Evolutionary conservation across 805 yeast species (phyloP).

Genomic region (Cyberlindnera euphorbiae): DNA sequence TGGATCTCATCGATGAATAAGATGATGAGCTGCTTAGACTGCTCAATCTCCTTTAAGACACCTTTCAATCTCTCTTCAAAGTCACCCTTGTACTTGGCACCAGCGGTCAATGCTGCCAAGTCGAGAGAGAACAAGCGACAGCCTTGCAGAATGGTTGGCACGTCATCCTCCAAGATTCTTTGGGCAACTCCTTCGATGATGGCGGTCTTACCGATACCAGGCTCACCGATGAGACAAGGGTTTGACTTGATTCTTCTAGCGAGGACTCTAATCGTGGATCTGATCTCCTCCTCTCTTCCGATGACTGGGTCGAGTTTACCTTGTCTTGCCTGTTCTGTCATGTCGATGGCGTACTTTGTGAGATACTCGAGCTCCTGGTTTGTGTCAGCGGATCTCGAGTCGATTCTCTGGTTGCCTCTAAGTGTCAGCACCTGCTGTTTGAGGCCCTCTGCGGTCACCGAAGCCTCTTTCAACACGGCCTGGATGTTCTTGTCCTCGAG

Average conservation of each 20-base stretch:
- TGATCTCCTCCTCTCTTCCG: slow-evolving; percentile 97
- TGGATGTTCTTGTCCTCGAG: slow-evolving; percentile 73
- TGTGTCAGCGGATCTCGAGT: slow-evolving; percentile 90
- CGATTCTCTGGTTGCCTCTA: slow-evolving; percentile 89
- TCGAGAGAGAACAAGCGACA: slow-evolving; percentile 85
- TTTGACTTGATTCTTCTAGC: slow-evolving; percentile 98
- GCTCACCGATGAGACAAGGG: slow-evolving; percentile 96
- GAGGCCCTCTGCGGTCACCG: slow-evolving; percentile 63
- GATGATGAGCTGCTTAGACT: slow-evolving; percentile 78
- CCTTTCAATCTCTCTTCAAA: slow-evolving; percentile 98
- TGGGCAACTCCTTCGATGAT: slow-evolving; percentile 99
- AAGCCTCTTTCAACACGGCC: slow-evolving; percentile 65
- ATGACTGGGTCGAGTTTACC: slow-evolving; percentile 98
- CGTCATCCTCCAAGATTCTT: slow-evolving; percentile 92
- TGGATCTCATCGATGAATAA: slow-evolving; percentile 96
- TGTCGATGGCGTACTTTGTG: slow-evolving; percentile 84
- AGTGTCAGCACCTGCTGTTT: slow-evolving; percentile 74
- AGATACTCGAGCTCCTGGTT: slow-evolving; percentile 79
- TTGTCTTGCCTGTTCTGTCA: slow-evolving; percentile 88
- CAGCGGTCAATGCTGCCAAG: slow-evolving; percentile 95
- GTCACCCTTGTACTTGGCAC: slow-evolving; percentile 98
- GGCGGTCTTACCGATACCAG: slow-evolving; percentile 98
- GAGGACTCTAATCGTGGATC: slow-evolving; percentile 89
- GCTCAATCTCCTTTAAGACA: slow-evolving; percentile 88
- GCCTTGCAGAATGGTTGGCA: slow-evolving; percentile 79